Percentiles rank a stretch among this genome's conserved stretches.
Evolutionary conservation across 2,329 filamentous ascomycete species (phyloP).

Genomic region (Diatrype stigma): DNA sequence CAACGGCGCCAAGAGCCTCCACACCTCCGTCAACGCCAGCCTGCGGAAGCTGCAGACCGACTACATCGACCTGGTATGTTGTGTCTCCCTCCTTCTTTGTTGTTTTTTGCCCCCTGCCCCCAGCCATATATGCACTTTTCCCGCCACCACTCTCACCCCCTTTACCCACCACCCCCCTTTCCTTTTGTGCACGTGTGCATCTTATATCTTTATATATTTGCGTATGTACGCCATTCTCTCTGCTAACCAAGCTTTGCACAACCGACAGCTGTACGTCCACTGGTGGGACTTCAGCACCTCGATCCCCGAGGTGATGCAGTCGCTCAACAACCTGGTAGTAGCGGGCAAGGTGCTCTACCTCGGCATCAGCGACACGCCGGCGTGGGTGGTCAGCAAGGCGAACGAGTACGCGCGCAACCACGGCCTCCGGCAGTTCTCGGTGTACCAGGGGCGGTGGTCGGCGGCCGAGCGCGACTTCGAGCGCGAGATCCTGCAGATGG

Average conservation of each 20-base stretch:
- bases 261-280: constrained; percentile 53
- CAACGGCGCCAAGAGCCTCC: constrained; percentile 59
- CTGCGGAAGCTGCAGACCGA: constrained; percentile 59
- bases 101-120: too few relatives aligned
- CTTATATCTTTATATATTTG: too few relatives aligned
- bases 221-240: too few relatives aligned
- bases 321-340: constrained; percentile 55
- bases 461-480: constrained; percentile 63
- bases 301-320: constrained; percentile 65
- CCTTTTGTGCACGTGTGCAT: too few relatives aligned
- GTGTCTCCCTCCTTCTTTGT: too few relatives aligned
- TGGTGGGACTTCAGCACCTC: constrained; percentile 67
- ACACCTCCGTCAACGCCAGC: constrained; percentile 50
- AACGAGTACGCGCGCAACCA: constrained; percentile 68
- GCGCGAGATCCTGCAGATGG: constrained; percentile 67
- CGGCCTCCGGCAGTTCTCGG: constrained; percentile 64
- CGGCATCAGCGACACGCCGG: constrained; percentile 64
- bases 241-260: not conserved
- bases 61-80: constrained; percentile 62
- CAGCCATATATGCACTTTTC: too few relatives aligned
- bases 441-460: constrained; percentile 65
- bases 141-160: too few relatives aligned
- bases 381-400: constrained; percentile 63
- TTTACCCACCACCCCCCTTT: not conserved
- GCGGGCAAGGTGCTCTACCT: constrained; percentile 64